Conservation (phyloP, 2,329 filamentous ascomycete species). For the Helicocarpus griseus region DNA sequence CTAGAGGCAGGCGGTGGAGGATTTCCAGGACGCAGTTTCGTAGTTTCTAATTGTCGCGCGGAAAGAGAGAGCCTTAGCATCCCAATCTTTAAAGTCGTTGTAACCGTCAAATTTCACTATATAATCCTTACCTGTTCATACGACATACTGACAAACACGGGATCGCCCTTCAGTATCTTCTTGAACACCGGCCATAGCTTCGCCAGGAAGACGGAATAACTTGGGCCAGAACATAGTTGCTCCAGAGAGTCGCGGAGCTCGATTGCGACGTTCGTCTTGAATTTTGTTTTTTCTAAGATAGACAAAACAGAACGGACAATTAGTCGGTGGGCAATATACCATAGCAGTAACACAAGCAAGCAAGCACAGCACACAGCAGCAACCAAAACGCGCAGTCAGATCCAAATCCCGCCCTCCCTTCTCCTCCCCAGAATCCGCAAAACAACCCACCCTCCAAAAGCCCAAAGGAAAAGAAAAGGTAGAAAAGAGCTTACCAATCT, state of each 20-base stretch:
- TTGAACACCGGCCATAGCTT: slow-evolving; percentile 86
- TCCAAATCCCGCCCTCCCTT: background rate
- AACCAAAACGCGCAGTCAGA: background rate
- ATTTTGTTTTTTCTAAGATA: slow-evolving; percentile 57
- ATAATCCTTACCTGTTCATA: slow-evolving; percentile 63
- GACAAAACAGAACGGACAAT: background rate
- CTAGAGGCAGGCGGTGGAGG: slow-evolving; percentile 72
- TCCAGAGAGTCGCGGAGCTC: slow-evolving; percentile 89
- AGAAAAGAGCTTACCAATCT: too few relatives aligned
- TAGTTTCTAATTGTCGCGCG: slow-evolving; percentile 52
- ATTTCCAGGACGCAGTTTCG: slow-evolving; percentile 92
- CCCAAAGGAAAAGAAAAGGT: background rate
- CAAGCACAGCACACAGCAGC: background rate
- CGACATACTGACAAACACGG: slow-evolving; percentile 84
- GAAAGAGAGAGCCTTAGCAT: slow-evolving; percentile 4
- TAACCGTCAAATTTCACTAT: slow-evolving; percentile 1
- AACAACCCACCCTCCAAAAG: too few relatives aligned
- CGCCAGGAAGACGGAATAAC: slow-evolving; percentile 72
- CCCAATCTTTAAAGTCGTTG: background rate
- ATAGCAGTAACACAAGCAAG: background rate
- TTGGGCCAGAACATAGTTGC: slow-evolving; percentile 63
- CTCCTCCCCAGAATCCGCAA: too few relatives aligned
- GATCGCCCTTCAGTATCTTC: slow-evolving; percentile 71
- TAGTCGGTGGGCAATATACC: background rate
- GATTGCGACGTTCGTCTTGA: slow-evolving; percentile 71